Evolutionary conservation across 768 basidiomycete species (phyloP).

Genomic region (Collybia nuda): DNA sequence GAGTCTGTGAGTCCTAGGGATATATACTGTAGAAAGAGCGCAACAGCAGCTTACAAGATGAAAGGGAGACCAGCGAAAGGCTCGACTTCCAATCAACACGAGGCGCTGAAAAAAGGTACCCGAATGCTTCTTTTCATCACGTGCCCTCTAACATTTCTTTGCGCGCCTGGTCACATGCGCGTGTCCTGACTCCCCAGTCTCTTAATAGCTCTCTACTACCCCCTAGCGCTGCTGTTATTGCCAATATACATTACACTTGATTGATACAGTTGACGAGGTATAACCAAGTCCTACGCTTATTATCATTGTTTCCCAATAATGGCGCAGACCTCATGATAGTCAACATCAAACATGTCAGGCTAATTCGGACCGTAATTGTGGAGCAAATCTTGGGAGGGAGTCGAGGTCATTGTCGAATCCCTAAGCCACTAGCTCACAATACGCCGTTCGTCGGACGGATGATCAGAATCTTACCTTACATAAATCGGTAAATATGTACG

Average conservation of each 20-base stretch:
- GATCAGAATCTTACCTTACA: too few species aligned
- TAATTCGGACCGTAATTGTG: too few species aligned
- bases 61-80: constrained; percentile 1
- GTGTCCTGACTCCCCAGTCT: constrained; percentile 2
- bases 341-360: too few species aligned
- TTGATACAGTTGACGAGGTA: too few species aligned
- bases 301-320: background rate
- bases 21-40: constrained; percentile 11
- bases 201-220: too few species aligned
- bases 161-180: constrained; percentile 17
- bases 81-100: constrained; percentile 5
- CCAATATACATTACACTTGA: too few species aligned
- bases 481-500: too few species aligned
- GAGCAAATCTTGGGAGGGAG: too few species aligned
- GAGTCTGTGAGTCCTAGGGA: background rate
- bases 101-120: constrained; percentile 13
- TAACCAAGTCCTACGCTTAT: background rate
- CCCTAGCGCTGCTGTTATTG: too few species aligned
- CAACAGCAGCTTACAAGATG: background rate
- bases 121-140: constrained; percentile 10
- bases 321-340: background rate
- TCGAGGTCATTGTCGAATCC: too few species aligned
- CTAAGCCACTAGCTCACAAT: too few species aligned
- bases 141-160: constrained; percentile 3
- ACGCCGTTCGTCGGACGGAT: too few species aligned